A percentile compares a stretch with the other conserved stretches of the same genome.
Conservation (phyloP, 441 rosid species). For the Brassica balearica region DNA sequence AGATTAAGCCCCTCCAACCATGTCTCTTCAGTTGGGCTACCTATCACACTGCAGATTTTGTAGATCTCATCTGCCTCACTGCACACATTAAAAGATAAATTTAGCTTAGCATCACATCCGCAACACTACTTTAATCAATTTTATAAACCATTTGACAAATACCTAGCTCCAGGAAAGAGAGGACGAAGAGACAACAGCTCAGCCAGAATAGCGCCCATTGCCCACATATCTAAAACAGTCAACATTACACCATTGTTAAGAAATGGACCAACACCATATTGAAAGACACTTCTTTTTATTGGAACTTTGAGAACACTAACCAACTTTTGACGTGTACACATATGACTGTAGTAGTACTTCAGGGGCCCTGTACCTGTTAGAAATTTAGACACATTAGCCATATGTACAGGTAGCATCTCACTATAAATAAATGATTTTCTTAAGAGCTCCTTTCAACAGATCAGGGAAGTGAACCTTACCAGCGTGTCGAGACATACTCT, state of each 20-base stretch:
- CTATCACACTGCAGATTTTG: slow-evolving; percentile 89
- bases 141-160: slow-evolving; percentile 17
- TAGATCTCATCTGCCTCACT: slow-evolving; percentile 97
- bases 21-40: slow-evolving; percentile 76
- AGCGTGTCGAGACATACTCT: slow-evolving; percentile 91
- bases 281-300: not conserved
- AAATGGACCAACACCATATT: not conserved
- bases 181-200: slow-evolving; percentile 86
- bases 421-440: not conserved
- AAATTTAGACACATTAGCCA: slow-evolving; percentile 2
- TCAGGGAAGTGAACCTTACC: too few relatives aligned
- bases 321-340: slow-evolving; percentile 84
- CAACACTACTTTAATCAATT: not conserved
- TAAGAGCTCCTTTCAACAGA: not conserved
- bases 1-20: slow-evolving; percentile 93
- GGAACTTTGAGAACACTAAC: slow-evolving; percentile 49
- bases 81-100: slow-evolving; percentile 36
- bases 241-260: slow-evolving; percentile 18
- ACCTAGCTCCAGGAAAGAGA: slow-evolving; percentile 96
- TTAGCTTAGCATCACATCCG: slow-evolving; percentile 14
- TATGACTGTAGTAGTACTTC: slow-evolving; percentile 94
- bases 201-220: slow-evolving; percentile 98
- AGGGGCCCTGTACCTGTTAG: slow-evolving; percentile 94
- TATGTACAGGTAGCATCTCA: not conserved
- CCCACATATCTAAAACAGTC: slow-evolving; percentile 89